These are phyloP conservation scores for Tolypocladium sp. DNA, from an alignment of 2,329 filamentous ascomycete genomes.

Conservation along the genomic window DNA sequence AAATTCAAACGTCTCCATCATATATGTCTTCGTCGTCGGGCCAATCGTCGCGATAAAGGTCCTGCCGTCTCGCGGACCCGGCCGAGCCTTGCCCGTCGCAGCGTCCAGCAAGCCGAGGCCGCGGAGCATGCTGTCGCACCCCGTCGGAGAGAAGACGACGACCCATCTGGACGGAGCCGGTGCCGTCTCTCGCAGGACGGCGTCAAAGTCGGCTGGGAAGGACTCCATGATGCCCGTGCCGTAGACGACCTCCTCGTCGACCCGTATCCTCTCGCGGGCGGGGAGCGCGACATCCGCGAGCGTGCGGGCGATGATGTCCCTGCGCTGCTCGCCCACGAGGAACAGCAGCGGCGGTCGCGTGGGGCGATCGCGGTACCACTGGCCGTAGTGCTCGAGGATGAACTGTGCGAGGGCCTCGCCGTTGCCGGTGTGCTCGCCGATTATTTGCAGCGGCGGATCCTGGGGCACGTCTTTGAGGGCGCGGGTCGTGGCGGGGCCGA, in stretches of 20 bases:
- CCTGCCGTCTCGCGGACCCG: slow-evolving; percentile 21
- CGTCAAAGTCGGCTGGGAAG: slow-evolving; percentile 60
- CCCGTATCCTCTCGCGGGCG: slow-evolving; percentile 43
- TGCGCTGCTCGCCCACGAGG: slow-evolving; percentile 78
- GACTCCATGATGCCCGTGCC: slow-evolving; percentile 74
- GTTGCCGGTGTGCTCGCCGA: slow-evolving; percentile 76
- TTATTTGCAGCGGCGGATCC: slow-evolving; percentile 48
- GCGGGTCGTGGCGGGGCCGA: slow-evolving; percentile 72
- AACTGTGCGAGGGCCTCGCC: slow-evolving; percentile 70
- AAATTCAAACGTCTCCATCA: slow-evolving; percentile 55
- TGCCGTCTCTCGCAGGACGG: slow-evolving; percentile 36
- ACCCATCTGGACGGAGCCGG: slow-evolving; percentile 50
- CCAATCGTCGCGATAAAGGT: slow-evolving; percentile 81
- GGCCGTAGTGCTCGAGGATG: slow-evolving; percentile 69
- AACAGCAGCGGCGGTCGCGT: slow-evolving; percentile 65
- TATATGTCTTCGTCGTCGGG: slow-evolving; percentile 75
- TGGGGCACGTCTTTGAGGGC: slow-evolving; percentile 52
- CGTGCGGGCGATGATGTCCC: slow-evolving; percentile 82
- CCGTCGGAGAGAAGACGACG: slow-evolving; percentile 63
- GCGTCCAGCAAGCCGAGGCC: slow-evolving; percentile 42
- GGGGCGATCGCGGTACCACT: slow-evolving; percentile 33
- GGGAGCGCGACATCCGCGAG: slow-evolving; percentile 52
- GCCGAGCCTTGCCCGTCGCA: slow-evolving; percentile 28
- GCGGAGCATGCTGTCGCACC: slow-evolving; percentile 51
- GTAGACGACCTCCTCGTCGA: slow-evolving; percentile 79